Evolutionary conservation across 768 basidiomycete genomes (phyloP).

Genomic region (Suillus cothurnatus): DNA sequence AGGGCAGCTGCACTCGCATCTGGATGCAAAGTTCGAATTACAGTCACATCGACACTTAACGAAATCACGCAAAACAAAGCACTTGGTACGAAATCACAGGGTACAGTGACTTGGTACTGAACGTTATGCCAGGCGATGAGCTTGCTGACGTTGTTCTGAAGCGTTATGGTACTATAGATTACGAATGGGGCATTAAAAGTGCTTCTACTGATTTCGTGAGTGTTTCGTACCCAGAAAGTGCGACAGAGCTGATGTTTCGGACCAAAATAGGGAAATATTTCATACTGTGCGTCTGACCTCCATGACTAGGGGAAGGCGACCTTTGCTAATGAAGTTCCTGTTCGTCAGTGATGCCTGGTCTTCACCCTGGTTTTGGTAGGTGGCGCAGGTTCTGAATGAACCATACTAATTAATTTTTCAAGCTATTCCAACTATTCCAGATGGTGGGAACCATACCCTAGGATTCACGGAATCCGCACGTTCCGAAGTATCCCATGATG

Average conservation of each 20-base stretch:
- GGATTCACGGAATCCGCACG: conserved; percentile 61
- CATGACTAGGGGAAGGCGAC: not conserved
- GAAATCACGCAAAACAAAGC: conserved; percentile 69
- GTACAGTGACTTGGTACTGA: not conserved
- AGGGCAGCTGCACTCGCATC: conserved; percentile 67
- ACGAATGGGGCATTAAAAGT: conserved; percentile 60
- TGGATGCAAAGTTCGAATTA: conserved; percentile 52
- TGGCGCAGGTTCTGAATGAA: conserved; percentile 7
- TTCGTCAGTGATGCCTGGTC: conserved; percentile 44
- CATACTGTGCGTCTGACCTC: conserved; percentile 50
- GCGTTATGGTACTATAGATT: conserved; percentile 58
- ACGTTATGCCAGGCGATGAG: conserved; percentile 49
- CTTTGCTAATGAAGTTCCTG: conserved; percentile 12
- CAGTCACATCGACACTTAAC: conserved; percentile 32
- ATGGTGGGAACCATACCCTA: conserved; percentile 75
- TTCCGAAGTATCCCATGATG: conserved; percentile 57
- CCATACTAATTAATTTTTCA: not conserved
- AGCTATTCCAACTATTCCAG: conserved; percentile 69
- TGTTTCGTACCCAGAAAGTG: conserved; percentile 5
- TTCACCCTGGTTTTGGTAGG: conserved; percentile 60
- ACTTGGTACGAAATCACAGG: conserved; percentile 40
- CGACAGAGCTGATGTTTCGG: not conserved
- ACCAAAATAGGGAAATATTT: conserved; percentile 45
- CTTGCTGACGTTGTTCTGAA: conserved; percentile 57
- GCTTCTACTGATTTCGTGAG: conserved; percentile 81